Conservation (phyloP, 2,329 filamentous ascomycete species). For the Pseudocercospora musae region DNA sequence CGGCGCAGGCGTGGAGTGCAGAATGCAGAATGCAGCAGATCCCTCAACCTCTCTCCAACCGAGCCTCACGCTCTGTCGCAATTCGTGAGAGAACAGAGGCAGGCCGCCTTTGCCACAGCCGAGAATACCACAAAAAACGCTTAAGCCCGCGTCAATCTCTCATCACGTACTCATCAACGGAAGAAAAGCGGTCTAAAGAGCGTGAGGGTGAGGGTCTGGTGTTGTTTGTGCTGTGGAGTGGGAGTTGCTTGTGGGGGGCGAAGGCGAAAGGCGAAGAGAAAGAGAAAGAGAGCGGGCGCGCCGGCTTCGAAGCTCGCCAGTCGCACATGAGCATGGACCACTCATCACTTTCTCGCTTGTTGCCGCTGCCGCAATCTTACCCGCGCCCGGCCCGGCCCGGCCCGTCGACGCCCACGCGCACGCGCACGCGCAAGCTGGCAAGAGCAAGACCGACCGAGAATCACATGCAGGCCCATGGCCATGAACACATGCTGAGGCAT, state of each 20-base stretch:
- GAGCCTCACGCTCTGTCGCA: slow-evolving; percentile 18
- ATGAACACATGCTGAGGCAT: neutral
- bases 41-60: slow-evolving; percentile 7
- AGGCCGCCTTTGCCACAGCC: slow-evolving; percentile 16
- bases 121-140: slow-evolving; percentile 19
- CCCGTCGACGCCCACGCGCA: too few species aligned
- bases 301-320: neutral
- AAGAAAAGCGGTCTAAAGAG: slow-evolving; percentile 12
- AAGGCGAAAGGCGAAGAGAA: too few species aligned
- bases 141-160: slow-evolving; percentile 19
- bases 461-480: neutral
- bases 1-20: slow-evolving; percentile 5
- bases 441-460: neutral
- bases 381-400: neutral
- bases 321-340: neutral
- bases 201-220: slow-evolving; percentile 7
- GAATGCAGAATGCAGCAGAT: slow-evolving; percentile 15
- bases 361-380: neutral
- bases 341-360: neutral
- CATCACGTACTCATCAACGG: slow-evolving; percentile 23
- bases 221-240: slow-evolving; percentile 5
- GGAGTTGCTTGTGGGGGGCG: slow-evolving; percentile 5
- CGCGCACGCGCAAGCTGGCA: neutral
- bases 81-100: slow-evolving; percentile 6
- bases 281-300: neutral